phyloP scores from a whole-genome alignment of 495 filamentous ascomycete species.

The Neurospora cerealis region DNA sequence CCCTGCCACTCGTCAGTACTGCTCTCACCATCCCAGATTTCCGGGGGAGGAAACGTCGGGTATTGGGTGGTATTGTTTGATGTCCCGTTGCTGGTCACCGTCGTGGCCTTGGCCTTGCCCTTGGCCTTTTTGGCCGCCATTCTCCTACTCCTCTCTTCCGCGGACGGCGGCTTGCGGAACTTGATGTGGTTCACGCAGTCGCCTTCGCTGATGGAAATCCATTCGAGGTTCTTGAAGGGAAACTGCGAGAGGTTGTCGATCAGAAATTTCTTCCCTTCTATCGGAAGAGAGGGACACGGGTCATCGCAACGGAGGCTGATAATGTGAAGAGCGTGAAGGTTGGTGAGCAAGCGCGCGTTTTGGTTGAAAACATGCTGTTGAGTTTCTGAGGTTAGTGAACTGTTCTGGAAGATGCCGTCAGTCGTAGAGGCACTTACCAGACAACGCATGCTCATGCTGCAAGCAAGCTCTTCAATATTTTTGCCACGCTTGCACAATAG shows the following conservation, averaged over 20 bases:
- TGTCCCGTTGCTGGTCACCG: background rate
- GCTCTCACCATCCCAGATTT: slow-evolving; percentile 12
- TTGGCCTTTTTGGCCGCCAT: slow-evolving; percentile 5
- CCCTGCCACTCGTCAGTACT: slow-evolving; percentile 25
- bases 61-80: slow-evolving; percentile 3
- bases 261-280: slow-evolving; percentile 41
- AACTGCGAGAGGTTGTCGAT: slow-evolving; percentile 44
- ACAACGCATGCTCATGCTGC: slow-evolving; percentile 36
- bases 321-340: slow-evolving; percentile 44
- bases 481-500: slow-evolving; percentile 37
- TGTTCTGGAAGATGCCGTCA: background rate
- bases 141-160: background rate
- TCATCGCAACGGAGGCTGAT: slow-evolving; percentile 41
- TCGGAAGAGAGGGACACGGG: slow-evolving; percentile 35
- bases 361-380: slow-evolving; percentile 44
- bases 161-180: slow-evolving; percentile 13
- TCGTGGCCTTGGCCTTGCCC: slow-evolving; percentile 10
- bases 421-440: slow-evolving; percentile 34
- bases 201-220: slow-evolving; percentile 38
- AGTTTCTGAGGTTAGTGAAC: background rate
- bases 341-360: slow-evolving; percentile 31
- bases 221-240: slow-evolving; percentile 41
- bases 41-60: slow-evolving; percentile 10
- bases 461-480: slow-evolving; percentile 42
- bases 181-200: slow-evolving; percentile 31